A percentile compares a stretch with the other conserved stretches of the same genome.
Evolutionary conservation across 441 rosid species (phyloP).

Genomic region (Pelargonium australe): DNA sequence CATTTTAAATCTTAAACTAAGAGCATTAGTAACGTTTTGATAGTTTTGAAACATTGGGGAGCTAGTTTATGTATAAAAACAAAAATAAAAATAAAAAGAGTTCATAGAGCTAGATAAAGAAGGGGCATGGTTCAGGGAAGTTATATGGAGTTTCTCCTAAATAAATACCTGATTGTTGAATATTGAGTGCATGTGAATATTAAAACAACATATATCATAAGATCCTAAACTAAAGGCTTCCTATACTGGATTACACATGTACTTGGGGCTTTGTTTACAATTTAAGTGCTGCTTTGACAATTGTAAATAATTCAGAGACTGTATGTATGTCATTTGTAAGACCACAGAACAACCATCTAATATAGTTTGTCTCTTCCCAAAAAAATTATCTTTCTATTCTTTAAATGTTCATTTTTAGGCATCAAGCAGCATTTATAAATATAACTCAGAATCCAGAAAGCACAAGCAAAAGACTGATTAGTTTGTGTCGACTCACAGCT

Average conservation of each 20-base stretch:
- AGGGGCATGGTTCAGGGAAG: too few relatives aligned
- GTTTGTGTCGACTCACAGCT: conserved; percentile 59
- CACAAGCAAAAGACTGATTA: conserved; percentile 11
- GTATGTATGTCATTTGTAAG: background rate
- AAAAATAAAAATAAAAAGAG: too few relatives aligned
- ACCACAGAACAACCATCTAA: background rate
- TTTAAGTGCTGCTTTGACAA: background rate
- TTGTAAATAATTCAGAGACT: background rate
- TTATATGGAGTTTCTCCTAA: too few relatives aligned
- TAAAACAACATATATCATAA: too few relatives aligned
- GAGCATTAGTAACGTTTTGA: too few relatives aligned
- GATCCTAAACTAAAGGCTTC: background rate
- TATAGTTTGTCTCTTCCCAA: background rate
- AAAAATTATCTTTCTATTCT: background rate
- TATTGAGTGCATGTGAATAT: too few relatives aligned
- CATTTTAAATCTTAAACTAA: too few relatives aligned
- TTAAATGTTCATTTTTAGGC: background rate
- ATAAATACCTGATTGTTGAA: too few relatives aligned
- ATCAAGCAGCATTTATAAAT: background rate
- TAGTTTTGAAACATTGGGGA: too few relatives aligned
- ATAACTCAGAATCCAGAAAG: conserved; percentile 7
- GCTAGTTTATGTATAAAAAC: too few relatives aligned
- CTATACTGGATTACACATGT: background rate
- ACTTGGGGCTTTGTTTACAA: background rate
- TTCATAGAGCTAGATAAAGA: too few relatives aligned